Evolutionary conservation across 257 asterid genomes (phyloP), one percentile per base, ranked within the genome.

Genomic region (Solanum chaucha): DNA sequence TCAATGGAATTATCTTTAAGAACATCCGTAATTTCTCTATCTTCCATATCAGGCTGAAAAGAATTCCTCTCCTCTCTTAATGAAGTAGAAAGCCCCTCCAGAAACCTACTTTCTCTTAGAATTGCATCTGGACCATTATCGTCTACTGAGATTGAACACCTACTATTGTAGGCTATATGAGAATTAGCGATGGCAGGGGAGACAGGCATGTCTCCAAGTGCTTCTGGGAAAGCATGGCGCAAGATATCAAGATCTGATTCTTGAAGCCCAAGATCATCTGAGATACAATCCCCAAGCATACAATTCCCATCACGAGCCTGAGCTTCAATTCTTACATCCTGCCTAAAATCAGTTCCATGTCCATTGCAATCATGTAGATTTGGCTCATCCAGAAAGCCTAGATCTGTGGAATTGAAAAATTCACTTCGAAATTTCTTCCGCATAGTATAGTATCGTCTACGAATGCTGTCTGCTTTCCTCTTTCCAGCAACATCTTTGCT

Each of bases 181-280:
- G 91, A 72, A 83, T 83, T 44, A 65, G 84, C 85, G 26, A 86
- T 61, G 81, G 82, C 88, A 55, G 94, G 80, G 20, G 91, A 86
- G 44, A 26, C 91, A 86, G 88, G 85, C 38, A 89, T 84, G 84
- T 91, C 94, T 68, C 88, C 88, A 14, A 88, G 87, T 51, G 94
- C 90, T 82, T 91, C 98, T 51, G 96, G 92, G 92, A 93, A 94
- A 80, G 94, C 98, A 73, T 92, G 91, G 75, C 92, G 89, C 55
- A 96, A 81, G 81, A 94, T 93, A 93, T 93, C 95, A 87, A 94
- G 84, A 58, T 95, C 94, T 82, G 94, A 93, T 88, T 95, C 99
- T 87, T 90, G 91, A 88, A 94, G 91, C 73, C 88, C 91, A 88
- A 94, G 89, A 88, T 87, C 90, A 85, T 94, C 93, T 20, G 94